Evolutionary conservation across 1,139 yeast species (phyloP), one percentile per base, ranked within the genome.

Genomic region (Wickerhamomyces sp.): DNA sequence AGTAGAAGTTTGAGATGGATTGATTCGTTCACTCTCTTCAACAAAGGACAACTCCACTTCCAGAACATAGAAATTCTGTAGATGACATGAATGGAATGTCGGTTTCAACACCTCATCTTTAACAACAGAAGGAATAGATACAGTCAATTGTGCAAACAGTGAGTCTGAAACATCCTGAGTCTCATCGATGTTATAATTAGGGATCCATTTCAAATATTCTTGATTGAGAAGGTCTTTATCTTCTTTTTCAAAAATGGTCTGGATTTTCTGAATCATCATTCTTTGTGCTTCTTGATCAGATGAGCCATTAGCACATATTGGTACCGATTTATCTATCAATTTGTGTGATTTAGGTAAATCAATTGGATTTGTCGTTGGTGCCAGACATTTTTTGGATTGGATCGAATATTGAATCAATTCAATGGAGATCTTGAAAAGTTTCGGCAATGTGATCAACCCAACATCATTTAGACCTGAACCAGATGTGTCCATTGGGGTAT

Each of bases 51-150:
- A 26, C 14, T 30, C 39, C 11, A 54, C 27, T 7, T 46, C 18
- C 11, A 52, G 42, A 6, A 44, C 32, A 34, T 51, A 54, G 33
- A 54, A 35, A 42, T 55, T 53, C 27, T 55, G 58, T 10, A 55
- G 15, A 38, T 39, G 44, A 40, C 58, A 55, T 26, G 49, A 43
- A 39, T 55, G 58, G 45, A 55, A 55, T 0, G 57, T 50, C 3
- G 47, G 42, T 13, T 43, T 41, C 13, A 47, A 8, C 3, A 47
- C 30, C 3, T 38, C 43, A 23, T 45, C 45, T 15, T 40, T 40
- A 7, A n/a, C 13, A 6, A 51, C 11, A 4, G 37, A 10, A 14
- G 57, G 56, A 8, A 54, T 39, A 4, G 46, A 34, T 13, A 54
- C 37, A 1, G 40, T 30, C 3, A 48, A 10, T 1, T 40, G 45